Conservation (phyloP, 495 filamentous ascomycete species). For the Lasiosphaeria miniovina region DNA sequence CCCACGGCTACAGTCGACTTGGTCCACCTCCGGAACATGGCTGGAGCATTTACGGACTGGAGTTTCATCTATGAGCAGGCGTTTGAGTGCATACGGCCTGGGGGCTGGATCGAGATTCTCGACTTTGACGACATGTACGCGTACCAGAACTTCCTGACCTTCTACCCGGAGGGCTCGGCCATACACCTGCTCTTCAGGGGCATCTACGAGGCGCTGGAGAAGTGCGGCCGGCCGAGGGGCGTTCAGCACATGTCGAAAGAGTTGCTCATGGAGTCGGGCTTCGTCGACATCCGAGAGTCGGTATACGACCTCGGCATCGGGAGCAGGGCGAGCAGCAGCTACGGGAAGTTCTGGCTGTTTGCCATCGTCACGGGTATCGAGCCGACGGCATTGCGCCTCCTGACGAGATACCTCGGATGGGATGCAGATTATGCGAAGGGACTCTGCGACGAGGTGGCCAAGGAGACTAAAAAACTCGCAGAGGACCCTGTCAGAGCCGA, state of each 20-base stretch:
- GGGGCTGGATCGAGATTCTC: conserved; percentile 63
- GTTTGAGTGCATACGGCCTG: conserved; percentile 56
- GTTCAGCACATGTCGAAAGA: conserved; percentile 52
- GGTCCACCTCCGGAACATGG: conserved; percentile 62
- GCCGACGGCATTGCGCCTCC: conserved; percentile 53
- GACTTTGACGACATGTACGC: conserved; percentile 50
- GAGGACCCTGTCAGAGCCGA: conserved; percentile 39
- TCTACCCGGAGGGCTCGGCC: conserved; percentile 39
- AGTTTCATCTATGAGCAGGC: conserved; percentile 57
- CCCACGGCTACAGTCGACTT: conserved; percentile 59
- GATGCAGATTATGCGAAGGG: conserved; percentile 50
- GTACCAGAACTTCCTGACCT: conserved; percentile 35
- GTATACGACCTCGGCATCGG: conserved; percentile 61
- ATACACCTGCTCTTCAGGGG: conserved; percentile 33
- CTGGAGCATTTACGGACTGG: conserved; percentile 65
- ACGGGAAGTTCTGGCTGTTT: conserved; percentile 66
- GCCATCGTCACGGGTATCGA: conserved; percentile 64
- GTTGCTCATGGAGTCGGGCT: conserved; percentile 55
- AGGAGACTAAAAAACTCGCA: conserved; percentile 51
- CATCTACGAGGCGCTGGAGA: conserved; percentile 39
- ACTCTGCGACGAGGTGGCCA: conserved; percentile 52
- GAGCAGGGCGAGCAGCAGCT: conserved; percentile 47
- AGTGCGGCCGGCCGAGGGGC: conserved; percentile 48
- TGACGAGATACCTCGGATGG: conserved; percentile 61
- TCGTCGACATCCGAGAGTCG: conserved; percentile 55